These are phyloP conservation scores for Rosa hybrid DNA, from an alignment of 331 rosid genomes.

Conservation along the genomic window DNA sequence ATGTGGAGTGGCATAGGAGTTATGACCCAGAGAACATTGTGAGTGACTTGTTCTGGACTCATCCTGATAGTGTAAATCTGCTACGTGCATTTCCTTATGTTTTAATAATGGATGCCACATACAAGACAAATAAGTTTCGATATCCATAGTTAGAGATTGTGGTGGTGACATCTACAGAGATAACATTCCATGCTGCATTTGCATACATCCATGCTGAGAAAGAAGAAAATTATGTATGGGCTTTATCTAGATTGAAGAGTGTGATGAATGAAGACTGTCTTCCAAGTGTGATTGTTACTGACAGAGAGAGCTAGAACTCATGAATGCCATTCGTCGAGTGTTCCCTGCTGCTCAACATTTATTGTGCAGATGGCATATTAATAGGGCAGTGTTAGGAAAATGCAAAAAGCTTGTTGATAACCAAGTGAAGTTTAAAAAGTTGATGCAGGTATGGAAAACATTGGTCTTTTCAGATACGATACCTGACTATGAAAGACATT, in stretches of 20 bases:
- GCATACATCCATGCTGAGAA: neutral
- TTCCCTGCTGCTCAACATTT: neutral
- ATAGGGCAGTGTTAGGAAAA: neutral
- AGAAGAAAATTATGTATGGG: too few relatives aligned
- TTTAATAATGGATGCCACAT: neutral
- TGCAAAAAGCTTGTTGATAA: too few relatives aligned
- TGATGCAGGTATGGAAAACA: neutral
- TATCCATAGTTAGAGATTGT: conserved; percentile 2
- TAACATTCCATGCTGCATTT: conserved; percentile 9
- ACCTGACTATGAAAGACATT: neutral
- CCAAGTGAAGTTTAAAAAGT: neutral
- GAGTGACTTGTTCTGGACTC: too few relatives aligned
- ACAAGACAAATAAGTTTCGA: neutral
- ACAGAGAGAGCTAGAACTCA: neutral
- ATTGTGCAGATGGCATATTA: neutral
- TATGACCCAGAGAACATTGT: too few relatives aligned
- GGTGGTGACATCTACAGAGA: neutral
- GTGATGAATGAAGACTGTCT: neutral
- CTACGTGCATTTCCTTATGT: too few relatives aligned
- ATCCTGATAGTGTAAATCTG: too few relatives aligned
- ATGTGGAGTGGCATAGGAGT: too few relatives aligned
- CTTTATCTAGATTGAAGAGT: neutral
- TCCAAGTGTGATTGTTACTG: neutral
- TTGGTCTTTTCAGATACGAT: neutral
- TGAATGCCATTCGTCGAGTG: neutral